Evolutionary conservation across 768 basidiomycete genomes (phyloP).

Genomic region (Leucocoprinus birnbaumii): DNA sequence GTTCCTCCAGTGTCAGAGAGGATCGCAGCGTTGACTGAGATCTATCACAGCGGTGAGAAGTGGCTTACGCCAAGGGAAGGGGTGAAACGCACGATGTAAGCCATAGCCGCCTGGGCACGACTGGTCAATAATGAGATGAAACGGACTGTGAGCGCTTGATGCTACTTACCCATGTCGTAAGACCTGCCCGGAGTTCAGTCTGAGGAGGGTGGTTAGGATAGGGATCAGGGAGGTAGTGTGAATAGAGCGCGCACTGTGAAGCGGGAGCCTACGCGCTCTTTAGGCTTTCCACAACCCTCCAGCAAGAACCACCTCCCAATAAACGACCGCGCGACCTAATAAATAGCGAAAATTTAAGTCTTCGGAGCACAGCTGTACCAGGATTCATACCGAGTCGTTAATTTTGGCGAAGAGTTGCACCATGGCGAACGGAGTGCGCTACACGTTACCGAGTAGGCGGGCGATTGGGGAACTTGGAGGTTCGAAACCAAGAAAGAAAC

Average conservation of each 20-base stretch:
- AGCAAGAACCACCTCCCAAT: conserved; percentile 70
- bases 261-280: conserved; percentile 59
- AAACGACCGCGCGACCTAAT: conserved; percentile 44
- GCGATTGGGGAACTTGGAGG: background rate
- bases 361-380: background rate
- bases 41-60: conserved; percentile 35
- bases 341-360: background rate
- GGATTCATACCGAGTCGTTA: conserved; percentile 24
- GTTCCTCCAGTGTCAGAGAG: conserved; percentile 76
- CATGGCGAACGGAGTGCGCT: conserved; percentile 13
- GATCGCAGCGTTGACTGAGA: conserved; percentile 84
- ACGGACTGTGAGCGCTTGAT: background rate
- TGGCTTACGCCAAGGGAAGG: background rate
- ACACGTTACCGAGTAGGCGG: background rate
- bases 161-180: conserved; percentile 74
- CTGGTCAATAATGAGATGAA: background rate
- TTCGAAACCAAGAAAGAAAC: background rate
- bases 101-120: conserved; percentile 64
- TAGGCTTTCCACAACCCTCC: conserved; percentile 66
- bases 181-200: conserved; percentile 77
- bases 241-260: conserved; percentile 41
- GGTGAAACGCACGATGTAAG: conserved; percentile 62
- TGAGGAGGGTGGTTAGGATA: conserved; percentile 22
- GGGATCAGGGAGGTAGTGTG: background rate
- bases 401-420: conserved; percentile 20